phyloP scores from a whole-genome alignment of 2,329 filamentous ascomycete species.

The Arachnopeziza araneosa region DNA sequence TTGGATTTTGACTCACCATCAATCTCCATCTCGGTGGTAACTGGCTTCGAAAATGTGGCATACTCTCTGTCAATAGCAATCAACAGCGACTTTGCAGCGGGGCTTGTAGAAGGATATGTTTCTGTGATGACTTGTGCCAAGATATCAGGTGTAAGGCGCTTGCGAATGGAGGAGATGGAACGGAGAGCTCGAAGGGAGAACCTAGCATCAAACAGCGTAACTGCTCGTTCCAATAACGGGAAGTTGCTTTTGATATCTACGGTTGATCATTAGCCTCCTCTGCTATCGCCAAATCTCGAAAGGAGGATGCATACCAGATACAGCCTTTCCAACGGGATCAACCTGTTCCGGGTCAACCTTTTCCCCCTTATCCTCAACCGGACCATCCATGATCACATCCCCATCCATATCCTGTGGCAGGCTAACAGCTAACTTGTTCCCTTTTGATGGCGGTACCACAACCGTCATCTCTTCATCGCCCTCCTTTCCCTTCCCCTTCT shows the following conservation, averaged over 20 bases:
- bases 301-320: conserved; percentile 47
- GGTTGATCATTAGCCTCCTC: background rate
- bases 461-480: conserved; percentile 77
- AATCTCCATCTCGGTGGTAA: conserved; percentile 65
- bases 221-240: conserved; percentile 82
- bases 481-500: conserved; percentile 61
- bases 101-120: conserved; percentile 60
- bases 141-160: conserved; percentile 78
- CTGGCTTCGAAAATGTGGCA: conserved; percentile 54
- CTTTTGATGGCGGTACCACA: conserved; percentile 69
- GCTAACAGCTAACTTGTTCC: conserved; percentile 50
- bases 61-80: conserved; percentile 62
- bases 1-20: conserved; percentile 60
- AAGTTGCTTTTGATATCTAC: conserved; percentile 95
- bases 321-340: conserved; percentile 54
- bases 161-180: conserved; percentile 92
- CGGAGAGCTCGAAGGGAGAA: conserved; percentile 92
- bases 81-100: conserved; percentile 65
- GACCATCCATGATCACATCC: conserved; percentile 65
- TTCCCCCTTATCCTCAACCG: conserved; percentile 25
- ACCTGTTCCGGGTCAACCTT: conserved; percentile 45
- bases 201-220: conserved; percentile 87
- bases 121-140: conserved; percentile 76
- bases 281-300: background rate
- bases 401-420: conserved; percentile 57